Base-by-base conservation (phyloP, 2,329 filamentous ascomycete genomes). In the Cercospora sp. region DNA sequence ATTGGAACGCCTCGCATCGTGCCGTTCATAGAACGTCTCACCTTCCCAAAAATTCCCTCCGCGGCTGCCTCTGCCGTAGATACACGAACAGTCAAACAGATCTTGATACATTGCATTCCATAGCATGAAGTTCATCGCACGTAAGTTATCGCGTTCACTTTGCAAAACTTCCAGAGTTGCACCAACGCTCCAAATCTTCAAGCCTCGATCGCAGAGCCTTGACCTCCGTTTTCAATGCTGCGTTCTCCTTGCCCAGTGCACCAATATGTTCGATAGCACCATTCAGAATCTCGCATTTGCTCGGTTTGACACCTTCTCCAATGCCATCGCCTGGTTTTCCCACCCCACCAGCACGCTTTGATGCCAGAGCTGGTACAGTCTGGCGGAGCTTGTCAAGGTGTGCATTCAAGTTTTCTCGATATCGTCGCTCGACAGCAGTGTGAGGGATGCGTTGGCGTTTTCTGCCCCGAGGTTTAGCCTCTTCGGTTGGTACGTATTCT, bases 391-490 rank as follows among this genome's bases (percentile, higher is more conserved):
- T 74, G 37, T 78, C 76, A 30, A 80, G 73, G 63, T 79, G 77
- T 8, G 74, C 71, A 61, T 79, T 79, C 28, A 80, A 73, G 51
- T 79, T 79, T 67, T 80, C 78, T 9, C 78, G 71, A 69, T 80
- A 80, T 55, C 78, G 73, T 34, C 77, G 74, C 67, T 79, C 77
- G 32, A 77, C 75, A 3, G 78, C 77, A 5, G 78, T 79, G 64
- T 80, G 78, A 6, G 77, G 77, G 57, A 79, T 78, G 59, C 77
- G 77, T 62, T 77, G 75, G 4, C 77, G 77, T 61, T 76, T 77
- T 30, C 76, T 66, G 68, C 73, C 75, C 57, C 77, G 72, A 16
- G 65, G 66, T 55, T 72, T 73, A 6, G 60, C 65, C 28, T 69
- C 70, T 30, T 67, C 70, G 28, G 43, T 66, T 21, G 74, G 73